These are phyloP conservation scores for Acer campestre DNA, from an alignment of 345 rosid species.

Conservation along the genomic window DNA sequence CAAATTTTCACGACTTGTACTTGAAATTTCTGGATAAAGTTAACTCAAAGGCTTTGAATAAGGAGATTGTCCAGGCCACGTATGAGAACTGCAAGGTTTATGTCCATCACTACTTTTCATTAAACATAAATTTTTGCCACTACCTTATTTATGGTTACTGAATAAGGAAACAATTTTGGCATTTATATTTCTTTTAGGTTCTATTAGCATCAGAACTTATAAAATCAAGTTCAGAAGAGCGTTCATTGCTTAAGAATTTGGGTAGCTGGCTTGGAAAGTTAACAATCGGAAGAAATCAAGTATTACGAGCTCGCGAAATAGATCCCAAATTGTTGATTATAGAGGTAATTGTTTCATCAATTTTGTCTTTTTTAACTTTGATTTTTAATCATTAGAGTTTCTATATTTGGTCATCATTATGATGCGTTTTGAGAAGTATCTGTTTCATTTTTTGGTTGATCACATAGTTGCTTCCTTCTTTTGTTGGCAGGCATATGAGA, in stretches of 20 bases:
- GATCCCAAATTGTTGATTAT: slow-evolving; percentile 97
- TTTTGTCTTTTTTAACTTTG: slow-evolving; percentile 9
- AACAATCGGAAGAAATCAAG: slow-evolving; percentile 95
- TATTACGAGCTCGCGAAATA: slow-evolving; percentile 89
- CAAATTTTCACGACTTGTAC: slow-evolving; percentile 94
- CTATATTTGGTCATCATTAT: slow-evolving; percentile 4
- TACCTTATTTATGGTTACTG: background rate
- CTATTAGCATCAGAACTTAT: slow-evolving; percentile 96
- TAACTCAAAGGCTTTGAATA: slow-evolving; percentile 71
- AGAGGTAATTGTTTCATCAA: slow-evolving; percentile 54
- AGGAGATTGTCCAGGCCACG: slow-evolving; percentile 85
- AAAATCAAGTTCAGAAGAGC: slow-evolving; percentile 96
- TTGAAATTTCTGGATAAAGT: slow-evolving; percentile 93
- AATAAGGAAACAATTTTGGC: background rate
- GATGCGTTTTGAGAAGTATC: background rate
- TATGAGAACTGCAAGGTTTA: slow-evolving; percentile 98
- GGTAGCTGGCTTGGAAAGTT: slow-evolving; percentile 99
- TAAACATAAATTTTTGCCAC: background rate
- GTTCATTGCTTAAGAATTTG: slow-evolving; percentile 90
- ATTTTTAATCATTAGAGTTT: background rate
- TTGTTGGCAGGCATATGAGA: slow-evolving; percentile 84
- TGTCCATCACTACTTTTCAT: background rate
- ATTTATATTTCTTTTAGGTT: slow-evolving; percentile 54
- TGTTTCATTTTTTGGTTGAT: background rate
- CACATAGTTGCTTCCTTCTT: slow-evolving; percentile 7